A percentile compares a stretch with the other conserved stretches of the same genome.
These are phyloP conservation scores for Phialemonium atrogriseum DNA, from an alignment of 2,329 filamentous ascomycete genomes.

Conservation along the genomic window DNA sequence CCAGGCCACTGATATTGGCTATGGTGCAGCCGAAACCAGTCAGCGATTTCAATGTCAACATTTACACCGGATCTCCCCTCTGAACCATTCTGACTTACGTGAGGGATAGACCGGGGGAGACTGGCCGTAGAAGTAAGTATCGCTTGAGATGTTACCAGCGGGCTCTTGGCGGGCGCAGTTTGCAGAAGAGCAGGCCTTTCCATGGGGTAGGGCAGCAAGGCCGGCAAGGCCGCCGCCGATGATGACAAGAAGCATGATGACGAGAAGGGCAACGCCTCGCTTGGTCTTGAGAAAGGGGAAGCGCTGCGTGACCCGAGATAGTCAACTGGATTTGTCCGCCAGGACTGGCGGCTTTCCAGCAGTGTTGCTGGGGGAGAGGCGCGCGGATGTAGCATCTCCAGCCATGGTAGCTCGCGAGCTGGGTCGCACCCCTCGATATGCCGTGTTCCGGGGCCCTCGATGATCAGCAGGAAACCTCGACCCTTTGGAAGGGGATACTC, in stretches of 20 bases:
- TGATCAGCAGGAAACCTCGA: no score
- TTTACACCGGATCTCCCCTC: no score
- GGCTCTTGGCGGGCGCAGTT: not conserved
- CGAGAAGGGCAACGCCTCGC: constrained; percentile 18
- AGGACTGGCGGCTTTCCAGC: not conserved
- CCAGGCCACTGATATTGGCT: constrained; percentile 50
- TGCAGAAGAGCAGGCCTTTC: constrained; percentile 4
- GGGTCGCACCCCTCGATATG: no score
- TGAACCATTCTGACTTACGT: constrained; percentile 26
- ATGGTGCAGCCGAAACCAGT: not conserved
- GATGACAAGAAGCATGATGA: constrained; percentile 19
- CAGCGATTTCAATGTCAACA: constrained; percentile 6
- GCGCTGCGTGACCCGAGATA: constrained; percentile 16
- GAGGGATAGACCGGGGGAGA: constrained; percentile 43
- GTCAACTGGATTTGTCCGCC: constrained; percentile 16
- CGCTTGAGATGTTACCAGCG: constrained; percentile 23
- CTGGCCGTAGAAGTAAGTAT: constrained; percentile 39
- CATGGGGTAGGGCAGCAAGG: constrained; percentile 22
- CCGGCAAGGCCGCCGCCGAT: constrained; percentile 26
- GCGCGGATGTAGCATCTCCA: no score
- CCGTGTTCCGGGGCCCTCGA: no score
- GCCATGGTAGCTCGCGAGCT: no score
- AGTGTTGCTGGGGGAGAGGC: constrained; percentile 1
- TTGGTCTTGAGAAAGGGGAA: constrained; percentile 21
- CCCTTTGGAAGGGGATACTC: no score